Evolutionary conservation across 768 basidiomycete species (phyloP).

Genomic region (Boletus huronensis): DNA sequence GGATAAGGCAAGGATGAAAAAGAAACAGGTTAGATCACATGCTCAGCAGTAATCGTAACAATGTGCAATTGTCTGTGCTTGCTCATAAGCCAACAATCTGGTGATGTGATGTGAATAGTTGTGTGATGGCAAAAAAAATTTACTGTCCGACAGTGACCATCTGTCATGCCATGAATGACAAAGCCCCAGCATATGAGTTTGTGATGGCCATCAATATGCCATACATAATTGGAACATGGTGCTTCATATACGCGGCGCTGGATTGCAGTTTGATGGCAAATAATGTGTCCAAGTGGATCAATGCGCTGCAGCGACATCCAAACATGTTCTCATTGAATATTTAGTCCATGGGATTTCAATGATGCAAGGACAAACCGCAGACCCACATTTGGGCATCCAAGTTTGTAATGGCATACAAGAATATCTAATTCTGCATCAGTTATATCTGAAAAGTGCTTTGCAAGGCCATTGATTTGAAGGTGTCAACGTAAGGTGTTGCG

Average conservation of each 20-base stretch:
- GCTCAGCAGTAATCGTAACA: too few species aligned
- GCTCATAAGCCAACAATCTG: conserved; percentile 4
- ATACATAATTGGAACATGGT: not conserved
- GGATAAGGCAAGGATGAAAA: too few species aligned
- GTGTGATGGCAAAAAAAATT: too few species aligned
- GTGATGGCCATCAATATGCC: conserved; percentile 25
- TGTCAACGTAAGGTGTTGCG: too few species aligned
- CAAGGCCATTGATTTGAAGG: too few species aligned
- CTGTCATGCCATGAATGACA: conserved; percentile 23
- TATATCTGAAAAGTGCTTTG: not conserved
- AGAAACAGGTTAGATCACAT: too few species aligned
- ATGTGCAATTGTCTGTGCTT: conserved; percentile 26
- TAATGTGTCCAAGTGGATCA: not conserved
- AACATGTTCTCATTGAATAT: not conserved
- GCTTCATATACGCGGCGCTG: not conserved
- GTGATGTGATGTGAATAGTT: too few species aligned
- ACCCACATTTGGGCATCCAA: not conserved
- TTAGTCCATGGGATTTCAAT: not conserved
- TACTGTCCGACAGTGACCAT: conserved; percentile 17
- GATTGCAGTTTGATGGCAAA: not conserved
- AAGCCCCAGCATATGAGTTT: conserved; percentile 25
- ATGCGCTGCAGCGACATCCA: too few species aligned
- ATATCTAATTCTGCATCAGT: not conserved
- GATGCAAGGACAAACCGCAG: not conserved
- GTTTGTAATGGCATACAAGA: not conserved